A percentile compares a stretch with the other conserved stretches of the same genome.
These are phyloP conservation scores for Phoma sp. DNA, from an alignment of 2,329 filamentous ascomycete species.

Conservation along the genomic window DNA sequence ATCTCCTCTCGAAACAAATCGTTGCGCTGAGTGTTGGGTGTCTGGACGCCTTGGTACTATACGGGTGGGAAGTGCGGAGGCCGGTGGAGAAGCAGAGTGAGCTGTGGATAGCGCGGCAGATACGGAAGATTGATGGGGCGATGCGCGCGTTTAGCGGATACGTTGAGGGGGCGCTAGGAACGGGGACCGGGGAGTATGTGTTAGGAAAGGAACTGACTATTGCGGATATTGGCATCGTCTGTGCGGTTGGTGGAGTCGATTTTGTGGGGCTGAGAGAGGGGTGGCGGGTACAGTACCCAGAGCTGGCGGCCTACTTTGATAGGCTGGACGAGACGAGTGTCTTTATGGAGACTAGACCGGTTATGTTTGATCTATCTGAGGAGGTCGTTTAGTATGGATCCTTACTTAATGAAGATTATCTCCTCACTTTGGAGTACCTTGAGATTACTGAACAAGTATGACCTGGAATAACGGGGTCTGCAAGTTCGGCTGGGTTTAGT, in stretches of 20 bases:
- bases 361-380: constrained; percentile 24
- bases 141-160: constrained; percentile 18
- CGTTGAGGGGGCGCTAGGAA: background rate
- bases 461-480: too few species aligned
- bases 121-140: constrained; percentile 21
- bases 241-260: constrained; percentile 13
- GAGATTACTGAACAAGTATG: too few species aligned
- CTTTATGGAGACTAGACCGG: constrained; percentile 23
- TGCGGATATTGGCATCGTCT: constrained; percentile 24
- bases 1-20: constrained; percentile 22
- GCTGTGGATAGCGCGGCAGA: constrained; percentile 20
- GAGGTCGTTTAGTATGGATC: background rate
- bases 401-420: too few species aligned
- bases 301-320: constrained; percentile 16
- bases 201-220: constrained; percentile 18
- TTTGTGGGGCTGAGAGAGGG: constrained; percentile 4
- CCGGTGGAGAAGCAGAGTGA: constrained; percentile 10
- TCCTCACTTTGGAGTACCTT: too few species aligned
- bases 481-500: too few species aligned
- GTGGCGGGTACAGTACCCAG: constrained; percentile 18
- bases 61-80: constrained; percentile 17
- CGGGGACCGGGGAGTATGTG: constrained; percentile 8
- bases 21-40: constrained; percentile 19
- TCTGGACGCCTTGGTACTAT: constrained; percentile 21
- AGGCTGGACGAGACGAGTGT: constrained; percentile 11